A percentile compares a stretch with the other conserved stretches of the same genome.
phyloP scores from a whole-genome alignment of 805 yeast genomes.

The Metschnikowia cubensis region DNA sequence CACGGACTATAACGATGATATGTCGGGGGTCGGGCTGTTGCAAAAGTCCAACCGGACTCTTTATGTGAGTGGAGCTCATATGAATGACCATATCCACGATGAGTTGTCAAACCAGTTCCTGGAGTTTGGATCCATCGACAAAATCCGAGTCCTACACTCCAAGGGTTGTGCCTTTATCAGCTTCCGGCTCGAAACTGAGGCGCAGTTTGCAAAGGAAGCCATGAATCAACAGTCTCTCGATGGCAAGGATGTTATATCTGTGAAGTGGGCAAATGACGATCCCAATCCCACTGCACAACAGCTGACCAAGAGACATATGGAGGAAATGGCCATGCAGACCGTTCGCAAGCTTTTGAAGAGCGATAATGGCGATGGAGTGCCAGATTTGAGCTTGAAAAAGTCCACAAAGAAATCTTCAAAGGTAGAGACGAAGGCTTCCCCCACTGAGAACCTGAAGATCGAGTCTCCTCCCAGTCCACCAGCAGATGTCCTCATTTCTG shows the following conservation, averaged over 20 bases:
- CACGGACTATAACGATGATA: constrained; percentile 79
- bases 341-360: constrained; percentile 40
- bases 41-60: constrained; percentile 65
- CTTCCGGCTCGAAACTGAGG: constrained; percentile 61
- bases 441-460: neutral
- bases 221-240: constrained; percentile 79
- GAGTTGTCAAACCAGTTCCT: constrained; percentile 45
- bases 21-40: constrained; percentile 91
- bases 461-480: neutral
- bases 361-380: neutral
- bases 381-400: neutral
- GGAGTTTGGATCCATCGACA: constrained; percentile 73
- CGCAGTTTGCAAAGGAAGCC: constrained; percentile 95
- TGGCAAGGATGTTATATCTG: constrained; percentile 55
- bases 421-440: neutral
- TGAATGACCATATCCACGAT: constrained; percentile 37
- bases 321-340: constrained; percentile 51
- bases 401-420: neutral
- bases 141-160: constrained; percentile 54
- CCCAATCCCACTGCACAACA: constrained; percentile 67
- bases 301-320: constrained; percentile 46
- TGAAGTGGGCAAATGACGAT: constrained; percentile 89
- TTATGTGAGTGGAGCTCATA: constrained; percentile 61
- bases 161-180: constrained; percentile 79
- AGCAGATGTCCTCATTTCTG: neutral